These are phyloP conservation scores for Camellia japonica DNA, from an alignment of 148 eudicot genomes.

Conservation along the genomic window DNA sequence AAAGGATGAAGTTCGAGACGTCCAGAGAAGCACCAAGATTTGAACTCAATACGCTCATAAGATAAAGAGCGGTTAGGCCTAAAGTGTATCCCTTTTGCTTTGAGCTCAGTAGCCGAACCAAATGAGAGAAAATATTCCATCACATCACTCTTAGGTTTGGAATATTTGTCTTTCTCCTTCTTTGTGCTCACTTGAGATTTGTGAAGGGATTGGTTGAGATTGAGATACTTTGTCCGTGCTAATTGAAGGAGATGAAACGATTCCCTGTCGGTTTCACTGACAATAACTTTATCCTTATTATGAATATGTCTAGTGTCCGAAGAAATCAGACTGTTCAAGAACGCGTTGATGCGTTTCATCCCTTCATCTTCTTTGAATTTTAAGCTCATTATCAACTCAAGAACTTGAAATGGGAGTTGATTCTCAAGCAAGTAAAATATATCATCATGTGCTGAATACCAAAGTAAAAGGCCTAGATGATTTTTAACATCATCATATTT, in stretches of 20 bases:
- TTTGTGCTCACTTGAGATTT: no score
- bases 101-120: neutral
- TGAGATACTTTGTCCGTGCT: neutral
- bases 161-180: no score
- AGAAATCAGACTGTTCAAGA: neutral
- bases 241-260: neutral
- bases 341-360: neutral
- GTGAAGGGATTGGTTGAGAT: neutral
- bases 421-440: slow-evolving; percentile 12
- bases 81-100: neutral
- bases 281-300: neutral
- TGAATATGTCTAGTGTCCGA: neutral
- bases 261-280: neutral
- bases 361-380: no score
- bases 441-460: neutral
- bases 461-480: neutral
- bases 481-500: neutral
- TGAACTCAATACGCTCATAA: neutral
- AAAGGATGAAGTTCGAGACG: slow-evolving; percentile 5
- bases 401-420: slow-evolving; percentile 16
- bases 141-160: no score
- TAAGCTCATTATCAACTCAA: neutral
- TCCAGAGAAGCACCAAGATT: neutral
- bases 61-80: neutral
- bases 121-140: neutral